Base-by-base conservation (phyloP, 1,284 basidiomycete genomes). In the Ustilago nuda region DNA sequence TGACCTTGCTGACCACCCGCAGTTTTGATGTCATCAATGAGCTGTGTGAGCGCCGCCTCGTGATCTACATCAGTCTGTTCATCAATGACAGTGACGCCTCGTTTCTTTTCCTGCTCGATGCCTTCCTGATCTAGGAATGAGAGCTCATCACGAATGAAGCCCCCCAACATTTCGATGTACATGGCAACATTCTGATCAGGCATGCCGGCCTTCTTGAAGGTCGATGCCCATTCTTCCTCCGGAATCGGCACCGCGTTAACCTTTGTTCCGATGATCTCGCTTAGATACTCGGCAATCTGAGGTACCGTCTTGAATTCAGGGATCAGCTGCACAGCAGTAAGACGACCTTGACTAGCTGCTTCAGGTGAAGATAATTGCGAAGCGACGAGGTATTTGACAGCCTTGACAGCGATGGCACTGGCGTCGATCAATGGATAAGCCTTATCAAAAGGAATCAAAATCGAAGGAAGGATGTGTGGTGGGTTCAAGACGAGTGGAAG, bases 381-480 rank as follows among this genome's bases (percentile, higher is more conserved):
- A 6, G 61, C 45, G 43, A 62, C 8, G 39, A 72, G 60, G 19
- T 63, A 72, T 30, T 72, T 72, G 64, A 66, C 53, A 0, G 69
- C 69, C 4, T 59, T 66, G n/a, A 35, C 17, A 7, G 63, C 64
- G 56, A 72, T 72, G 9, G 63, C 45, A 11, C 9, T 15, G 3
- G 51, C 30, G 19, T 66, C 63, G 45, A 46, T 59, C 13, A 43
- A 48, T 12, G 39, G 43, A n/a, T 62, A 59, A 23, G 56, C 8
- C 43, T 52, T 53, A 6, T 72, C 69, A 52, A 66, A 65, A 1
- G 69, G 69, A 9, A 72, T 45, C 7, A 62, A 17, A 59, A 66
- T 61, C 6, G 69, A 72, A 4, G 63, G 63, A 5, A 66, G 45
- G 43, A 62, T 66, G 52, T 72, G 69, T 9, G 69, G 69, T 4